Evolutionary conservation across 2,329 filamentous ascomycete genomes (phyloP), one percentile per base, ranked within the genome.

Genomic region (Colletotrichum tropicicola): DNA sequence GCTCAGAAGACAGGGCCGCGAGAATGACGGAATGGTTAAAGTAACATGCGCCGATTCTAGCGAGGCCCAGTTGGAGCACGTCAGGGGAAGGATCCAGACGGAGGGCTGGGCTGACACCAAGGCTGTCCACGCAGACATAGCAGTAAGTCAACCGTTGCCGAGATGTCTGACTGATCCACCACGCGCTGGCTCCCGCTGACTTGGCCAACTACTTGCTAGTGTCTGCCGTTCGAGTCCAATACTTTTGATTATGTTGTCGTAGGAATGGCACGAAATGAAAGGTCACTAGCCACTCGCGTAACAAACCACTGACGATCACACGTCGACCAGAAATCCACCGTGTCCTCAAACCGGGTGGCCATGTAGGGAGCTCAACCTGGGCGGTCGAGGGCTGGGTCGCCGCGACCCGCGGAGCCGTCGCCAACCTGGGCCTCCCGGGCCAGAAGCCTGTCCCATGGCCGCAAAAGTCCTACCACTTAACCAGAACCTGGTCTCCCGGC

Each of bases 311-410:
- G n/a, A n/a, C 57, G 1, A 10, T 59, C 13, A 59, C 54, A 47
- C 41, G 12, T 13, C 17, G 6, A 4, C 5, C n/a, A 53, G 57
- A 59, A 21, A 8, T 53, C 2, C 15, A 28, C 5, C 57, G 57
- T 7, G 39, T 59, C 6, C 48, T 54, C 13, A 59, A 59, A n/a
- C 57, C 57, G 4, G 39, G 57, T 21, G 57, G 57, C 12, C 48
- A 39, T 10, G 19, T 59, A 15, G 28, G 35, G 2, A 45, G 17
- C 8, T 59, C 57, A 1, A 59, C 48, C 9, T 59, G 57, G 57
- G 48, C 48, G 9, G 27, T 35, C 15, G 57, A 59, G 21, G 57
- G 57, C 15, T 54, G 48, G 57, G 57, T 59, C 1, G 10, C 7
- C 4, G 48, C 19, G 6, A 59, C 57, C 12, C 37, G 48, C 10